A percentile compares a stretch with the other conserved stretches of the same genome.
Conservation (phyloP, 208 protist species). For the Wallacemonas sp. region DNA sequence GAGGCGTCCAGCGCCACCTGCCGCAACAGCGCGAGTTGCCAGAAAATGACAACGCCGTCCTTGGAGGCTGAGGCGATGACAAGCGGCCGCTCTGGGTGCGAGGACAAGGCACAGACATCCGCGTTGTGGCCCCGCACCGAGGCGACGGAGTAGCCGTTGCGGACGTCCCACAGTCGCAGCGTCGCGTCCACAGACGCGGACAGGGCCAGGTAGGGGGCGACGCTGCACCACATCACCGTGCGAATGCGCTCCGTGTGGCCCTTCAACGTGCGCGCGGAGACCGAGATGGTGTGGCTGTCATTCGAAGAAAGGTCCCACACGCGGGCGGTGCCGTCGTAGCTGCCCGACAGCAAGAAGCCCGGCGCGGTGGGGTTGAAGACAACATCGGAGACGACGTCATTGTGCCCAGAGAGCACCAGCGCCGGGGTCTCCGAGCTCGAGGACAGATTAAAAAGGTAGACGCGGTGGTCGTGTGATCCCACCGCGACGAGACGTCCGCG, state of each 20-base stretch:
- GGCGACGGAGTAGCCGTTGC: conserved; percentile 55
- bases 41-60: conserved; percentile 88
- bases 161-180: conserved; percentile 90
- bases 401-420: conserved; percentile 73
- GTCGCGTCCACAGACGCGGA: conserved; percentile 79
- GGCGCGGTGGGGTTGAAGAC: conserved; percentile 73
- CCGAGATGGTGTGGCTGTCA: conserved; percentile 63
- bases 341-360: conserved; percentile 73
- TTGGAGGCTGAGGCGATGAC: conserved; percentile 85
- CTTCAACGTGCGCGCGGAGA: conserved; percentile 59
- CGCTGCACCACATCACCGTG: conserved; percentile 76
- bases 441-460: conserved; percentile 75
- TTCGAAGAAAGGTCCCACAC: conserved; percentile 87
- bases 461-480: conserved; percentile 80
- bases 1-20: conserved; percentile 71
- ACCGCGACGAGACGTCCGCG: conserved; percentile 68
- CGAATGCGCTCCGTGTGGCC: conserved; percentile 77
- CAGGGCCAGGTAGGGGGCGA: conserved; percentile 82
- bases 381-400: conserved; percentile 69
- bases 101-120: conserved; percentile 78
- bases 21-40: conserved; percentile 69
- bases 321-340: conserved; percentile 87
- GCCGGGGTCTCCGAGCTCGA: conserved; percentile 44
- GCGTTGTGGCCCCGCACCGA: conserved; percentile 81
- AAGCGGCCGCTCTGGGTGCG: conserved; percentile 87